A percentile compares a stretch with the other conserved stretches of the same genome.
Conservation (phyloP, 805 yeast species). For the Saturnispora diversa region DNA sequence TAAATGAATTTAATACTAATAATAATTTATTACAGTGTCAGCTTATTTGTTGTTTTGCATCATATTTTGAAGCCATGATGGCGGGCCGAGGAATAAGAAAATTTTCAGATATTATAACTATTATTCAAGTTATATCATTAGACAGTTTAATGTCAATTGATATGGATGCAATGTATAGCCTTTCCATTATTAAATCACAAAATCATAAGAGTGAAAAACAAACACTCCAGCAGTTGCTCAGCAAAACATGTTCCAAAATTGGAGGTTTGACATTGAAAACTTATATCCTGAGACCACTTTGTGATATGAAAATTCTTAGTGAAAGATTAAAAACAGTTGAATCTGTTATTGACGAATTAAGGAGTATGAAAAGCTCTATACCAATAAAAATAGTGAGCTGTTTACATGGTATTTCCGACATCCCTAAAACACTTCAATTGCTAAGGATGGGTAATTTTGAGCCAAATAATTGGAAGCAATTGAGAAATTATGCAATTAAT, state of each 20-base stretch:
- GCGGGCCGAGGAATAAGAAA: neutral
- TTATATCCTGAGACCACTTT: slow-evolving; percentile 32
- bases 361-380: neutral
- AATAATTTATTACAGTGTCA: slow-evolving; percentile 9
- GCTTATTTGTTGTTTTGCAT: slow-evolving; percentile 9
- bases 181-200: slow-evolving; percentile 16
- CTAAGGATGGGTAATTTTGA: slow-evolving; percentile 25
- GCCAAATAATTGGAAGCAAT: slow-evolving; percentile 26
- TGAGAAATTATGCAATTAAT: slow-evolving; percentile 21
- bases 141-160: slow-evolving; percentile 23
- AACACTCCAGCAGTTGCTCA: slow-evolving; percentile 20
- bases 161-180: slow-evolving; percentile 23
- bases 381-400: neutral
- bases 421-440: slow-evolving; percentile 18
- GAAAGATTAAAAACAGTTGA: slow-evolving; percentile 27
- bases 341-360: slow-evolving; percentile 17
- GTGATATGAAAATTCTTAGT: slow-evolving; percentile 22
- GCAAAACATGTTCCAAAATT: slow-evolving; percentile 24
- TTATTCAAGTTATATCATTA: slow-evolving; percentile 4
- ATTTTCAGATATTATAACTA: slow-evolving; percentile 8
- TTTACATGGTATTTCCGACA: slow-evolving; percentile 24
- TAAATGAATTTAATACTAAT: too few relatives aligned
- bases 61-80: slow-evolving; percentile 9
- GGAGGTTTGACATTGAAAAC: slow-evolving; percentile 27
- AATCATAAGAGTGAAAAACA: slow-evolving; percentile 11